Evolutionary conservation across 2,329 filamentous ascomycete species (phyloP).

Genomic region (Colletotrichum cordylinicola): DNA sequence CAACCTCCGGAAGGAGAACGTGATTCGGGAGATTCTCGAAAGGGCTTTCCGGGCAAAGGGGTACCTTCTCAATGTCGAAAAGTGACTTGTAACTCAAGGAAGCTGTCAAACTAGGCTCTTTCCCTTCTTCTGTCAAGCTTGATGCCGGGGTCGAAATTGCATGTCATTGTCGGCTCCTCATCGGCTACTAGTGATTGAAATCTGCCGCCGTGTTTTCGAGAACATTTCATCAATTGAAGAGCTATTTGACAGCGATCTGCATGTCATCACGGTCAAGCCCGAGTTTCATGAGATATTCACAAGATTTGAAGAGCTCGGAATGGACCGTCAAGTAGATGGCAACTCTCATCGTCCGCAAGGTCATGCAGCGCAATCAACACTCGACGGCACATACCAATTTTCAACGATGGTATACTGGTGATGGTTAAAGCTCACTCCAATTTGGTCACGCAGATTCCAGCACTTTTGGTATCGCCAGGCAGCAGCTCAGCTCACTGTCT

Average conservation of each 20-base stretch:
- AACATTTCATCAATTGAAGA: background rate
- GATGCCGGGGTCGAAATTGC: no score
- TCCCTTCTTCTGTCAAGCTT: background rate
- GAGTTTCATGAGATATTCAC: background rate
- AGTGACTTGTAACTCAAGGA: background rate
- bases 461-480: no score
- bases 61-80: background rate
- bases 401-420: no score
- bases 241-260: background rate
- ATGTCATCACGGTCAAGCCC: background rate
- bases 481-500: no score
- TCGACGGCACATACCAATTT: no score
- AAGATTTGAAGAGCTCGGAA: no score
- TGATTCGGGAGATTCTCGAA: conserved; percentile 42
- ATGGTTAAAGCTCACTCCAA: no score
- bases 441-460: no score
- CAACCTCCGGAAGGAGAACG: conserved; percentile 44
- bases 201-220: background rate
- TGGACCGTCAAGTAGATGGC: no score
- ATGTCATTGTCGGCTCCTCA: background rate
- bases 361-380: no score
- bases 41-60: conserved; percentile 35
- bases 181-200: background rate
- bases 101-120: background rate
- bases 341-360: no score